Percentiles rank a stretch among this genome's conserved stretches.
These are phyloP conservation scores for Neocatenulostroma microsporum DNA, from an alignment of 2,329 filamentous ascomycete genomes.

Conservation along the genomic window DNA sequence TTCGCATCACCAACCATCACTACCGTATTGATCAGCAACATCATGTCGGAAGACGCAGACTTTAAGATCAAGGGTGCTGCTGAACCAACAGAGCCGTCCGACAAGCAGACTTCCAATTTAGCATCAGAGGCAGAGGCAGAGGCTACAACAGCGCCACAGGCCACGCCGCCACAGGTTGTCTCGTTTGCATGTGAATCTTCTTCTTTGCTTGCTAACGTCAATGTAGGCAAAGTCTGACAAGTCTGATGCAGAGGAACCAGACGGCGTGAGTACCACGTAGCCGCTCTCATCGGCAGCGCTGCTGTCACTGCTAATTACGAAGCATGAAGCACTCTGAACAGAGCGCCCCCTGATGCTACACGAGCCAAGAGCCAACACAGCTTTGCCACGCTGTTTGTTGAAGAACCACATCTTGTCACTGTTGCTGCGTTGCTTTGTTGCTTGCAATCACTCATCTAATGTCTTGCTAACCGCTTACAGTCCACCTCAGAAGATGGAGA, in stretches of 20 bases:
- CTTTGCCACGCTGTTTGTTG: no score
- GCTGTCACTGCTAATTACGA: slow-evolving; percentile 5
- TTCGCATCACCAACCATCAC: no score
- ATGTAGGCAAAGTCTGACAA: not conserved
- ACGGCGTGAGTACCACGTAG: not conserved
- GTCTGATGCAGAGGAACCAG: not conserved
- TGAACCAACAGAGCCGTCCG: slow-evolving; percentile 8
- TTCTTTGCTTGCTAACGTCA: not conserved
- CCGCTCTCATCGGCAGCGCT: no score
- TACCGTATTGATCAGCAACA: no score
- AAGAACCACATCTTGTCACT: no score
- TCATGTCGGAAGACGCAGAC: slow-evolving; percentile 18
- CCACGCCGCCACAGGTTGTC: no score
- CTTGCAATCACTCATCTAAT: not conserved
- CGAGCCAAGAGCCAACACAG: not conserved
- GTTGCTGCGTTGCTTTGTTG: no score
- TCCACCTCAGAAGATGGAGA: no score
- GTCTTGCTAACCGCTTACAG: no score
- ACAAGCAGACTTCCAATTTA: no score
- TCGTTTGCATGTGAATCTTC: not conserved
- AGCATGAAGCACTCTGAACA: slow-evolving; percentile 2
- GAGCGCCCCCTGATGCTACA: not conserved
- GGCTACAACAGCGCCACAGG: slow-evolving; percentile 1
- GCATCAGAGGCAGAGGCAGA: no score
- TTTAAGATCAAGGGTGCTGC: slow-evolving; percentile 19